Evolutionary conservation across 148 eudicot genomes (phyloP), one percentile per base, ranked within the genome.

Genomic region (Pouteria glomerata): DNA sequence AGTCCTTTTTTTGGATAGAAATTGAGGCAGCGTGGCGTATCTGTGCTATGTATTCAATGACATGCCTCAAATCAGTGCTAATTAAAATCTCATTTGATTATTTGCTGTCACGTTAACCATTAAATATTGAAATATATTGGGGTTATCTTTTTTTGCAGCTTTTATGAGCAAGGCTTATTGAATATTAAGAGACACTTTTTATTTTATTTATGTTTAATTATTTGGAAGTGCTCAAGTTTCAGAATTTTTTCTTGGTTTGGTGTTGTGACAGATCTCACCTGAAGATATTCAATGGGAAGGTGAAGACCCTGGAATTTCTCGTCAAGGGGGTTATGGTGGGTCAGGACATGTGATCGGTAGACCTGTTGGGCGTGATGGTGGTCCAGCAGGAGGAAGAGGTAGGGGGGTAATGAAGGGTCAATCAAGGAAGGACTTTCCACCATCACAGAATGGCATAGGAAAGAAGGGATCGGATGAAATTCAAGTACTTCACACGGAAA

Each of bases 201-300:
- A 6, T 15, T 12, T 10, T 42, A 26, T 16, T 48, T 8, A 27
- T 11, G 11, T 34, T 53, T 7, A 6, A 26, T 33, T 21, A 23
- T 52, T 35, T n/a, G 48, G 27, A 33, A 19, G 44, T 0, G 1
- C 21, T 68, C 41, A 3, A 29, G 26, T 51, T 51, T 67, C 51
- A 0, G 10, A 3, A 21, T 34, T 19, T n/a, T 29, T 1, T 15
- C 71, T 44, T 71, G 65, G 31, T 33, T 42, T 35, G 16, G 29
- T 23, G 26, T 68, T 63, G 63, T n/a, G n/a, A n/a, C 73, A 88
- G 92, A 85, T 88, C 56, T 84, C 92, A 53, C 83, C 90, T 0
- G 86, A 84, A 59, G 92, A 88, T 82, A 85, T 88, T 63, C 84
- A 82, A 44, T 88, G 92, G 92, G 89, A 41, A 4, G 92, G 83